Evolutionary conservation across 2,329 filamentous ascomycete species (phyloP).

Genomic region (Epichloe amarillans): DNA sequence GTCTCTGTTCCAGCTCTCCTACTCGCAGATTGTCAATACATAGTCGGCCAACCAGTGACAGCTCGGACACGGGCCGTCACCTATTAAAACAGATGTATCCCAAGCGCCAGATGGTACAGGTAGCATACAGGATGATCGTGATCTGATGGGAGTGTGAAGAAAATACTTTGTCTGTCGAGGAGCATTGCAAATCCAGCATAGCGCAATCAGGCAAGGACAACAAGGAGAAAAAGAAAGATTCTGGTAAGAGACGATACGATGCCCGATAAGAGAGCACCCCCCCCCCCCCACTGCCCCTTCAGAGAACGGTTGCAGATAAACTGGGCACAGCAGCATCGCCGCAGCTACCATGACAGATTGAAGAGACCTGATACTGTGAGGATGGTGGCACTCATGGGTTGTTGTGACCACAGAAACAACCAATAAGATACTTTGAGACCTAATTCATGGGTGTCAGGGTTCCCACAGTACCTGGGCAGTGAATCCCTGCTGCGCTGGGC

Average conservation of each 20-base stretch:
- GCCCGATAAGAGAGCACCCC: not conserved
- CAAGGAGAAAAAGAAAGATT: not conserved
- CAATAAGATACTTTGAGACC: constrained; percentile 1
- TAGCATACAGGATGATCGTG: too few species aligned
- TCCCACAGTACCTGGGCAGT: constrained; percentile 2
- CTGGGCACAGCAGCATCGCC: not conserved
- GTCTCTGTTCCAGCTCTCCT: constrained; percentile 12
- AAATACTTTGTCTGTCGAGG: not conserved
- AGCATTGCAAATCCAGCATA: not conserved
- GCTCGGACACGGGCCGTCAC: constrained; percentile 1
- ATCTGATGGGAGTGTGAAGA: too few species aligned
- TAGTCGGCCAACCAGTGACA: constrained; percentile 1
- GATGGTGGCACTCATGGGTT: constrained; percentile 4
- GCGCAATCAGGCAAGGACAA: not conserved
- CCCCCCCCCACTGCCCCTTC: too few species aligned
- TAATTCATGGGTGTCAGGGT: constrained; percentile 2
- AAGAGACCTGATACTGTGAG: not conserved
- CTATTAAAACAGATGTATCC: not conserved
- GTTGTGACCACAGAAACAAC: constrained; percentile 3
- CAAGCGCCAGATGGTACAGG: too few species aligned
- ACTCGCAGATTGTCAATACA: constrained; percentile 8
- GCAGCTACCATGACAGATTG: not conserved
- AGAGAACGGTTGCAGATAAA: not conserved
- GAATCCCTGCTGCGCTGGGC: constrained; percentile 3
- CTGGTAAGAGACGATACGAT: not conserved